Evolutionary conservation across 2,329 filamentous ascomycete species (phyloP).

Genomic region (Penicillium sp.): DNA sequence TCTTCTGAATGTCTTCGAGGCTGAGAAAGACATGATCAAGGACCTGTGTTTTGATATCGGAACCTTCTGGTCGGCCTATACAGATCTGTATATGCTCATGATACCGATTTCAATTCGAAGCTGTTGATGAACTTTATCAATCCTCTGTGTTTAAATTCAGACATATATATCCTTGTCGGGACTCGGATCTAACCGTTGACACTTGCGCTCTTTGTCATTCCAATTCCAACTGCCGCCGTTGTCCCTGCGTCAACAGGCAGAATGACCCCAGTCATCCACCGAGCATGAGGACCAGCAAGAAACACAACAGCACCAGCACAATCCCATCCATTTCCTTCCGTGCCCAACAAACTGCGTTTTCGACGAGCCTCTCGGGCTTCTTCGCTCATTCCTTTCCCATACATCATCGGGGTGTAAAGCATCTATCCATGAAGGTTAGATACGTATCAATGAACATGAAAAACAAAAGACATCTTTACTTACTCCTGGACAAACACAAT

Average conservation of each 20-base stretch:
- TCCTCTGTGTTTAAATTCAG: too few species aligned
- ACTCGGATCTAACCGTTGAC: conserved; percentile 28
- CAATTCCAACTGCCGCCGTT: conserved; percentile 45
- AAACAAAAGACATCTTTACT: background rate
- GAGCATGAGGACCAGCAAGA: conserved; percentile 54
- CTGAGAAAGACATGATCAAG: conserved; percentile 40
- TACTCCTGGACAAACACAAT: conserved; percentile 56
- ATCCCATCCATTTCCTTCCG: conserved; percentile 59
- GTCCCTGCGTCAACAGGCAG: conserved; percentile 52
- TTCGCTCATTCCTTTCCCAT: conserved; percentile 52
- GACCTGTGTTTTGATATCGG: conserved; percentile 18
- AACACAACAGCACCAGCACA: conserved; percentile 54
- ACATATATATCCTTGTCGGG: background rate
- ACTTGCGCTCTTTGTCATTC: conserved; percentile 42
- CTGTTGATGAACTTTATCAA: background rate
- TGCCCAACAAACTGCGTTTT: conserved; percentile 54
- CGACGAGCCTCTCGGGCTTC: conserved; percentile 52
- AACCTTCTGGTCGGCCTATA: background rate
- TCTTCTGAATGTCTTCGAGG: conserved; percentile 39
- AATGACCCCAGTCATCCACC: conserved; percentile 55
- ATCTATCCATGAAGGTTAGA: conserved; percentile 29
- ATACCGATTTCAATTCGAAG: background rate
- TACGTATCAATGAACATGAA: background rate
- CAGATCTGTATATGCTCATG: background rate
- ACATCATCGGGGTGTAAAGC: conserved; percentile 61